Base-by-base conservation (phyloP, 1,139 yeast genomes). In the Yamadazyma mexicana region DNA sequence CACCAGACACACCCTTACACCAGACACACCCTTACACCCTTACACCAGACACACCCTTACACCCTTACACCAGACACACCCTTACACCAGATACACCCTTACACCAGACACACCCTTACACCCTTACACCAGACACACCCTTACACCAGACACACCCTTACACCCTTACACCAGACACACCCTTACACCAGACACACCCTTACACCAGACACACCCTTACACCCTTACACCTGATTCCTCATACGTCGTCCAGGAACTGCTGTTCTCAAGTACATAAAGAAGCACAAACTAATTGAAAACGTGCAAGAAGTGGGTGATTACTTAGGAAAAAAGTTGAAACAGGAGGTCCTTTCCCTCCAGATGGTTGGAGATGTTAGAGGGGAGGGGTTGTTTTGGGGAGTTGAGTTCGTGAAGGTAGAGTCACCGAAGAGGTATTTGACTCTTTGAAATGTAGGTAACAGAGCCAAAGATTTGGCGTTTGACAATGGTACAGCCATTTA, bases 321-420 rank as follows among this genome's bases (percentile, higher is more conserved):
- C 40, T 53, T 78, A 56, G 81, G 79, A 40, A 53, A 55, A 24
- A 57, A 54, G 37, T 59, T 78, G 31, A 24, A 11, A 24, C 9
- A 24, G 11, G 58, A 49, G 29, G 50, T 64, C 17, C 54, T 50
- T 22, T 44, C 39, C 3, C 44, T 58, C 25, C 61, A 61, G 42
- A 64, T 69, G 38, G 75, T 68, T 24, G 82, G 80, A 44, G 80
- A 78, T 46, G 67, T 78, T 30, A 70, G 84, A 60, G 84, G 84
- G 31, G 55, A 69, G 44, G 83, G 83, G 45, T 75, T 79, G 16
- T 79, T 79, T 58, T 76, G 82, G 75, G 64, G 78, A 7, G 48
- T 79, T 39, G 84, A 79, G 54, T 63, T 77, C 40, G 80, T 77
- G 43, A 67, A 75, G 50, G 64, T 52, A 67, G 68, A 42, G 55